Percentiles rank a stretch among this genome's conserved stretches.
These are phyloP conservation scores for Phialocephala subalpina DNA, from an alignment of 2,329 filamentous ascomycete species.

Conservation along the genomic window DNA sequence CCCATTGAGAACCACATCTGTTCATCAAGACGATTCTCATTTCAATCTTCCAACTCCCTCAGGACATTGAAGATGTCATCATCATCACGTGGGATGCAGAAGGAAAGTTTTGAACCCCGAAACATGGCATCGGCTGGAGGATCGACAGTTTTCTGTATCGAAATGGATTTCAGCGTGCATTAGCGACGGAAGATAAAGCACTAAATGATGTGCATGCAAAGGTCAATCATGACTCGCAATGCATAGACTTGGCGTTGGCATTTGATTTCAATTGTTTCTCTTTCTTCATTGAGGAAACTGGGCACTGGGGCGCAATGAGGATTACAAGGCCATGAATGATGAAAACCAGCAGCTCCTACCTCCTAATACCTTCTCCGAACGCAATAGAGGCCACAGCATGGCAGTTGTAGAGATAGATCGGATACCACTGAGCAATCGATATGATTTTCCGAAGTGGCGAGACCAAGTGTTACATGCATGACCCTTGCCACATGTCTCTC, in stretches of 20 bases:
- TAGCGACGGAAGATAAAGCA: slow-evolving; percentile 9
- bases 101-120: neutral
- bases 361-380: neutral
- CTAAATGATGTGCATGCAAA: slow-evolving; percentile 14
- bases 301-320: neutral
- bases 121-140: neutral
- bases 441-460: slow-evolving; percentile 7
- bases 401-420: slow-evolving; percentile 5
- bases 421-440: slow-evolving; percentile 4
- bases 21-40: slow-evolving; percentile 33
- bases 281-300: slow-evolving; percentile 8
- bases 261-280: slow-evolving; percentile 1
- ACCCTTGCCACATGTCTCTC: neutral
- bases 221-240: slow-evolving; percentile 8
- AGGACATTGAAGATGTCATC: neutral
- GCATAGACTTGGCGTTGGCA: slow-evolving; percentile 13
- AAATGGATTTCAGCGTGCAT: slow-evolving; percentile 8
- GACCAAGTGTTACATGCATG: neutral
- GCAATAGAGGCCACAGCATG: neutral
- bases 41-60: slow-evolving; percentile 14
- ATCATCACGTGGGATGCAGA: slow-evolving; percentile 9
- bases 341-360: neutral
- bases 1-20: slow-evolving; percentile 39
- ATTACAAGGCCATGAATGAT: neutral
- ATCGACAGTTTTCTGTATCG: neutral